Evolutionary conservation across 2,329 filamentous ascomycete species (phyloP).

Genomic region (Talaromyces albobiverticillius): DNA sequence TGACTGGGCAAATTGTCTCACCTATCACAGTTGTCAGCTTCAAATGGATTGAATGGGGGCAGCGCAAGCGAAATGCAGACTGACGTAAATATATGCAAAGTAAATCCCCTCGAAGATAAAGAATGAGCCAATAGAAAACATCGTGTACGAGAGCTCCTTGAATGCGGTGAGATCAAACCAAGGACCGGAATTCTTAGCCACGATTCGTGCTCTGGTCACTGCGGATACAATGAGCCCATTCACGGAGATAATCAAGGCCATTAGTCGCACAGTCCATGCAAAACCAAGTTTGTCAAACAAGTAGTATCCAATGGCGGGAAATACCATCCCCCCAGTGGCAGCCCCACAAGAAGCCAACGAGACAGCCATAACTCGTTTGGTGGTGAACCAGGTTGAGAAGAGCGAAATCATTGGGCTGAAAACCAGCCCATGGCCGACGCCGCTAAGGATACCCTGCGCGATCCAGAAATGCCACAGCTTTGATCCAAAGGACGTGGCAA

Average conservation of each 20-base stretch:
- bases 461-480: slow-evolving; percentile 47
- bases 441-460: slow-evolving; percentile 40
- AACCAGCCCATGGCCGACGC: slow-evolving; percentile 43
- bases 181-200: not conserved
- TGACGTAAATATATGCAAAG: slow-evolving; percentile 9
- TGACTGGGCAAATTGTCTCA: slow-evolving; percentile 6
- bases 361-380: slow-evolving; percentile 37
- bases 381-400: slow-evolving; percentile 9
- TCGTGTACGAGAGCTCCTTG: not conserved
- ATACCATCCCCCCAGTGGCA: slow-evolving; percentile 43
- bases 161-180: slow-evolving; percentile 3
- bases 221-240: not conserved
- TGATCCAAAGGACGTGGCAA: slow-evolving; percentile 1
- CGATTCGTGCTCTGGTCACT: not conserved
- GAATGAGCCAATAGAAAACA: slow-evolving; percentile 7
- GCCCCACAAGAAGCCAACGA: slow-evolving; percentile 36
- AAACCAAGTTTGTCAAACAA: slow-evolving; percentile 2
- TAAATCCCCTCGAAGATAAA: slow-evolving; percentile 4
- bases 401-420: slow-evolving; percentile 37
- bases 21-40: not conserved
- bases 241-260: not conserved
- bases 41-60: not conserved
- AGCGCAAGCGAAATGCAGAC: not conserved
- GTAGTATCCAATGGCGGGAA: slow-evolving; percentile 39
- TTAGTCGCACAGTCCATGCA: slow-evolving; percentile 8